Evolutionary conservation across 2,329 filamentous ascomycete genomes (phyloP).

Genomic region (Grosmannia huntii): DNA sequence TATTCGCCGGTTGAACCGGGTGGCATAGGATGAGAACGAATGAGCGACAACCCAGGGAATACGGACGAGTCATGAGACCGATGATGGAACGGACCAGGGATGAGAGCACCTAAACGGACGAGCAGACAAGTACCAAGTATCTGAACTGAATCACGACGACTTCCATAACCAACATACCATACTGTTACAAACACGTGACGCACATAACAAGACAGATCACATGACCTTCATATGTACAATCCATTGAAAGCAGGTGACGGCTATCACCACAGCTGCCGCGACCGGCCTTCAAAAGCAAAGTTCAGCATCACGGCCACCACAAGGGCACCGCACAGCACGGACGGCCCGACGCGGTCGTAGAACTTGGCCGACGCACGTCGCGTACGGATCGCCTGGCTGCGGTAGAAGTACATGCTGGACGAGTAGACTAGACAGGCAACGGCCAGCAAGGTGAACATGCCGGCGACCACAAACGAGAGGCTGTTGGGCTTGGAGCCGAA

Average conservation of each 20-base stretch:
- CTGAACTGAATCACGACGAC: too few species aligned
- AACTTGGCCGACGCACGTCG: slow-evolving; percentile 69
- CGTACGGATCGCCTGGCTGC: slow-evolving; percentile 72
- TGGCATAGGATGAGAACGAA: background rate
- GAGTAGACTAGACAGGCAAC: slow-evolving; percentile 70
- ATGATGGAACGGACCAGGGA: background rate
- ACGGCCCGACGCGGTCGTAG: slow-evolving; percentile 83
- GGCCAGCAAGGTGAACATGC: slow-evolving; percentile 72
- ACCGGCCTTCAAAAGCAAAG: slow-evolving; percentile 64
- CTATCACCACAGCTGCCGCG: slow-evolving; percentile 40
- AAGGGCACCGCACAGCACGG: slow-evolving; percentile 57
- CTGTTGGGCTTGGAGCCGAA: slow-evolving; percentile 49
- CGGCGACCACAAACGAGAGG: slow-evolving; percentile 55
- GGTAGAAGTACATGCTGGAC: slow-evolving; percentile 74
- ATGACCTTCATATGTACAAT: too few species aligned
- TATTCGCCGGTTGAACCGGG: slow-evolving; percentile 52
- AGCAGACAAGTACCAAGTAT: too few species aligned
- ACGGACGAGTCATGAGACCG: background rate
- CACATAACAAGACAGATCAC: too few species aligned
- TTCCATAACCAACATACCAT: too few species aligned
- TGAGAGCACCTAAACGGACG: background rate
- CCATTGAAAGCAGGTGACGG: too few species aligned
- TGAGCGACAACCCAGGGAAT: too few species aligned
- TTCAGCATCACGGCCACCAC: slow-evolving; percentile 65
- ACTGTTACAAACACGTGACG: too few species aligned